These are phyloP conservation scores for Aspergillus kassunensis DNA, from an alignment of 495 filamentous ascomycete genomes.

Conservation along the genomic window DNA sequence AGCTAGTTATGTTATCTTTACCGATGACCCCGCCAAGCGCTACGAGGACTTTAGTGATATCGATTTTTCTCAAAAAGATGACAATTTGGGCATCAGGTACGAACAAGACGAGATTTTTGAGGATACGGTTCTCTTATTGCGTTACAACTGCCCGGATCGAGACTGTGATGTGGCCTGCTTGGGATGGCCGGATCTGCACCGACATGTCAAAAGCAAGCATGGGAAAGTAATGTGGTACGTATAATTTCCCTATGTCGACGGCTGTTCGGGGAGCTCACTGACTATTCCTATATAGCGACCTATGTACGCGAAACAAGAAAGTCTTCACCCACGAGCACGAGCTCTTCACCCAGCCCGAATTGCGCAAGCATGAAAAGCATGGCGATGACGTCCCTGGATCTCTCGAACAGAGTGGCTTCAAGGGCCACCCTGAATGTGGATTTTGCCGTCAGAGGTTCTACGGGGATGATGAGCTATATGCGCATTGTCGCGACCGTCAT, in stretches of 20 bases:
- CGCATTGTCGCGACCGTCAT: slow-evolving; percentile 87
- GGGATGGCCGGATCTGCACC: slow-evolving; percentile 90
- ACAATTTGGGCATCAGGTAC: slow-evolving; percentile 85
- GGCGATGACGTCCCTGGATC: slow-evolving; percentile 92
- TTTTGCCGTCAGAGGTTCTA: slow-evolving; percentile 94
- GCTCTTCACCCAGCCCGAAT: slow-evolving; percentile 76
- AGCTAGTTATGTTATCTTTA: slow-evolving; percentile 84
- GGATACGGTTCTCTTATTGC: slow-evolving; percentile 81
- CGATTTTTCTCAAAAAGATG: slow-evolving; percentile 72
- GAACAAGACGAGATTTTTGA: slow-evolving; percentile 80
- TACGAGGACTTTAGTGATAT: slow-evolving; percentile 73
- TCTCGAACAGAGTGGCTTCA: slow-evolving; percentile 91
- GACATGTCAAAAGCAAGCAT: slow-evolving; percentile 79
- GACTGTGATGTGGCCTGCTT: slow-evolving; percentile 86
- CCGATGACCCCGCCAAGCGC: slow-evolving; percentile 70
- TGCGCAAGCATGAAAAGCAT: slow-evolving; percentile 81
- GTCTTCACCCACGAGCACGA: slow-evolving; percentile 98
- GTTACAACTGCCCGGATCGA: slow-evolving; percentile 88
- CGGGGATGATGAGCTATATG: slow-evolving; percentile 89
- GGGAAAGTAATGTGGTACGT: slow-evolving; percentile 82
- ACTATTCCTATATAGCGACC: slow-evolving; percentile 48
- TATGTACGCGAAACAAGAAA: slow-evolving; percentile 93
- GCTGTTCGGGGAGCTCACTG: slow-evolving; percentile 5
- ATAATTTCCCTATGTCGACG: background rate
- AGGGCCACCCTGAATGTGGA: slow-evolving; percentile 88